Percentiles rank a stretch among this genome's conserved stretches.
These are phyloP conservation scores for Fimicolochytrium jonesii DNA, from an alignment of 192 early-diverging fungal species.

Conservation along the genomic window DNA sequence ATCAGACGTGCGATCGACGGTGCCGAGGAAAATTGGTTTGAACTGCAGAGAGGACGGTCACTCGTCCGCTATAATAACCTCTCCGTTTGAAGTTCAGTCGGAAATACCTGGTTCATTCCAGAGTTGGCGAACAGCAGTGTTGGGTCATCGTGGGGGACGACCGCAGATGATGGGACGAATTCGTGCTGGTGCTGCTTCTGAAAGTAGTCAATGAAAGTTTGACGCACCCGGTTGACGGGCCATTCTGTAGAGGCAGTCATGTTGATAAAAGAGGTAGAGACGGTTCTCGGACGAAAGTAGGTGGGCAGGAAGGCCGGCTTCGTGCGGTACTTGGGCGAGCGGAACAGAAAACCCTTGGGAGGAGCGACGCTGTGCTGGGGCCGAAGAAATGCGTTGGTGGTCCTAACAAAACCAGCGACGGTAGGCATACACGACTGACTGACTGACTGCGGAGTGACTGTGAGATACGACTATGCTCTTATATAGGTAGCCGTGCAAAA, in stretches of 20 bases:
- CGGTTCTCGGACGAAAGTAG: no score
- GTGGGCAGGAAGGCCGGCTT: no score
- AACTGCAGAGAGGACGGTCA: slow-evolving; percentile 48
- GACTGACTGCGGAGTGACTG: no score
- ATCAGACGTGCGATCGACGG: slow-evolving; percentile 87
- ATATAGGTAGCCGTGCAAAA: no score
- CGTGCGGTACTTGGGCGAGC: no score
- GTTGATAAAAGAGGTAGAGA: not conserved
- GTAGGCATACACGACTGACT: no score
- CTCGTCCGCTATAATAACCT: not conserved
- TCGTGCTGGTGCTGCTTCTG: slow-evolving; percentile 62
- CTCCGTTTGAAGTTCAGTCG: no score
- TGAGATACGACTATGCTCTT: no score
- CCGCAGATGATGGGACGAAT: slow-evolving; percentile 82
- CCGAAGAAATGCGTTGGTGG: no score
- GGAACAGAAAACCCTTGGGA: no score
- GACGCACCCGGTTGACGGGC: slow-evolving; percentile 75
- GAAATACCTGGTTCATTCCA: slow-evolving; percentile 94
- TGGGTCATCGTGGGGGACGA: slow-evolving; percentile 93
- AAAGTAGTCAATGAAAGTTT: slow-evolving; percentile 88
- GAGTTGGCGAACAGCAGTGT: slow-evolving; percentile 95
- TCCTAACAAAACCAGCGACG: no score
- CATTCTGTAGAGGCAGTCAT: slow-evolving; percentile 41
- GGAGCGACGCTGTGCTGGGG: no score
- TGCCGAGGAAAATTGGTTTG: slow-evolving; percentile 96